Evolutionary conservation across 1,284 basidiomycete genomes (phyloP).

Genomic region (Trametes hirsuta): DNA sequence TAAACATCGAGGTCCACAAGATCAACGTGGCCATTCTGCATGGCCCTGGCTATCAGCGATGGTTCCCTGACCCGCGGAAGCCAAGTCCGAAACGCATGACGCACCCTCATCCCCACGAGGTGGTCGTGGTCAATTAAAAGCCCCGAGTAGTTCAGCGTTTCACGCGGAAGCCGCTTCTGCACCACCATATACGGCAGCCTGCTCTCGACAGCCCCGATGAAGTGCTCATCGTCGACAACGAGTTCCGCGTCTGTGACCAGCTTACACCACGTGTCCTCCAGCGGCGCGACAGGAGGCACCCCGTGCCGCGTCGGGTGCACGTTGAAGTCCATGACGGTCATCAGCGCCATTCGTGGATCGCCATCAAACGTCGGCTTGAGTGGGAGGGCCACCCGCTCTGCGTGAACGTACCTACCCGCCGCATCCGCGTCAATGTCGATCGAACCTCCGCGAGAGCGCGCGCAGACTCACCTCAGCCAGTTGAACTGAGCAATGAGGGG

Average conservation of each 20-base stretch:
- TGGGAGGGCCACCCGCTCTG: slow-evolving; percentile 42
- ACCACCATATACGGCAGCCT: slow-evolving; percentile 12
- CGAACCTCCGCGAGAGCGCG: slow-evolving; percentile 1
- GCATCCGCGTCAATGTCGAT: background rate
- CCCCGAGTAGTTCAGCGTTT: slow-evolving; percentile 15
- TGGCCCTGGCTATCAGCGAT: slow-evolving; percentile 4
- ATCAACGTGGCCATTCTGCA: slow-evolving; percentile 25
- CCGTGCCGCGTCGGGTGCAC: slow-evolving; percentile 32
- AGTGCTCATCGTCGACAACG: slow-evolving; percentile 1
- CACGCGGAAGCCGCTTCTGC: background rate
- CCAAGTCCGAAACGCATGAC: background rate
- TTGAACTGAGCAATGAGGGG: slow-evolving; percentile 31
- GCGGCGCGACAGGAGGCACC: slow-evolving; percentile 7
- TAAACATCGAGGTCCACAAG: slow-evolving; percentile 34
- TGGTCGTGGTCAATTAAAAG: slow-evolving; percentile 22
- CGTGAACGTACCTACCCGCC: slow-evolving; percentile 47
- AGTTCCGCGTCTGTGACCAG: background rate
- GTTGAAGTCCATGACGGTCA: slow-evolving; percentile 41
- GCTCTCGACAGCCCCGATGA: slow-evolving; percentile 12
- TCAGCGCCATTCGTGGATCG: background rate
- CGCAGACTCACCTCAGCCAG: slow-evolving; percentile 25
- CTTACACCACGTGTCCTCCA: background rate
- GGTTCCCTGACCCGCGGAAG: background rate
- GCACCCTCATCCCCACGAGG: slow-evolving; percentile 20
- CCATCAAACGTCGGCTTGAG: slow-evolving; percentile 10